These are phyloP conservation scores for Agaricales sp. DNA, from an alignment of 1,284 basidiomycete species.

Conservation along the genomic window DNA sequence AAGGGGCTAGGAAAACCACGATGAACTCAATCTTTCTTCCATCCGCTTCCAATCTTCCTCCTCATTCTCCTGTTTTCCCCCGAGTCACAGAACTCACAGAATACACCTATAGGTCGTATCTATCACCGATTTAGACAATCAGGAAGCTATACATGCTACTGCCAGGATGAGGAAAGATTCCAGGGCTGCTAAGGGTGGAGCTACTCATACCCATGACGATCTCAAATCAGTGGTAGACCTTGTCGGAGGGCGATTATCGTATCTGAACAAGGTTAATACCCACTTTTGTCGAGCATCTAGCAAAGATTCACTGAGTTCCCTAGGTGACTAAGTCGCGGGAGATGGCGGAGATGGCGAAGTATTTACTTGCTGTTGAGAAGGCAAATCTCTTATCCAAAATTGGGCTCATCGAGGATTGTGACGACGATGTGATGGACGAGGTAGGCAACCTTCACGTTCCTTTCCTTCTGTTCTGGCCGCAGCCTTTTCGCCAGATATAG, in stretches of 20 bases:
- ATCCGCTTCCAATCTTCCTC: slow-evolving; percentile 2
- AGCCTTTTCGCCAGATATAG: slow-evolving; percentile 1
- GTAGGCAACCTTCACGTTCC: slow-evolving; percentile 20
- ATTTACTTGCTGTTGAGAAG: slow-evolving; percentile 62
- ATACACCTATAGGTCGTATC: slow-evolving; percentile 45
- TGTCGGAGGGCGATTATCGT: slow-evolving; percentile 72
- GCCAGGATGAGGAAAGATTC: slow-evolving; percentile 38
- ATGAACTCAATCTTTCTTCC: background rate
- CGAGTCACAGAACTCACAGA: slow-evolving; percentile 4
- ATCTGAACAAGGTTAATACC: slow-evolving; percentile 45
- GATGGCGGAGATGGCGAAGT: slow-evolving; percentile 52
- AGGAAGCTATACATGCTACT: slow-evolving; percentile 56
- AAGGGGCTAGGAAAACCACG: too few species aligned
- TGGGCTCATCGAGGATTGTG: slow-evolving; percentile 59
- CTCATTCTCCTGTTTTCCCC: too few species aligned
- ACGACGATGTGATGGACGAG: slow-evolving; percentile 84
- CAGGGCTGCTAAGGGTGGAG: slow-evolving; percentile 15
- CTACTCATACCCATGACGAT: slow-evolving; percentile 20
- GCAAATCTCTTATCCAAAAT: slow-evolving; percentile 70
- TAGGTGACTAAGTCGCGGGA: slow-evolving; percentile 42
- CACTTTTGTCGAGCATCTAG: background rate
- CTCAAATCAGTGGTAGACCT: slow-evolving; percentile 45
- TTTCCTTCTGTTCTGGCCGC: background rate
- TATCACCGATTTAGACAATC: slow-evolving; percentile 56
- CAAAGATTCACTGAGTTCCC: background rate